These are phyloP conservation scores for Amphibolis antarctica DNA, from an alignment of 106 monocot genomes.

Conservation along the genomic window DNA sequence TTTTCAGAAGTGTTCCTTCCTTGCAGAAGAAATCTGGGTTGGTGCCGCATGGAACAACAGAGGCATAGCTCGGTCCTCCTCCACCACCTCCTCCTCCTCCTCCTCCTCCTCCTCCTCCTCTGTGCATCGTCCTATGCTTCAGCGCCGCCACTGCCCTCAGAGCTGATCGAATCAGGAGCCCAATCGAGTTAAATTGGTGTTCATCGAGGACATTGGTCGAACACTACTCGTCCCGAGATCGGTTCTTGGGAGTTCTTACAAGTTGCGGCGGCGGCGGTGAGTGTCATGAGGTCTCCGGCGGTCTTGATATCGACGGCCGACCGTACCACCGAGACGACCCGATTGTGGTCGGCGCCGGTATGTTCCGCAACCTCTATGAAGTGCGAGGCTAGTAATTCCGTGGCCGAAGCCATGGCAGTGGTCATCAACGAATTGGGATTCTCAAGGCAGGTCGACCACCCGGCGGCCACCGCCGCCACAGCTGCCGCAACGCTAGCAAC, in stretches of 20 bases:
- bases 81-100: too few relatives aligned
- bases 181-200: too few relatives aligned
- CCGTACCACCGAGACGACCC: constrained; percentile 29
- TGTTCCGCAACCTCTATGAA: constrained; percentile 69
- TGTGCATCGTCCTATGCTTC: constrained; percentile 52
- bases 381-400: constrained; percentile 72
- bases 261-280: constrained; percentile 90
- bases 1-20: constrained; percentile 60
- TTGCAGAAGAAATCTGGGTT: constrained; percentile 53
- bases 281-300: constrained; percentile 73
- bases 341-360: constrained; percentile 40
- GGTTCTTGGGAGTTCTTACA: too few relatives aligned
- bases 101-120: constrained; percentile 34
- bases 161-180: constrained; percentile 27
- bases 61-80: too few relatives aligned
- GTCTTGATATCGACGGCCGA: constrained; percentile 54
- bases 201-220: too few relatives aligned
- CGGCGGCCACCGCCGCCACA: constrained; percentile 20
- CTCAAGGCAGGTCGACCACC: constrained; percentile 14
- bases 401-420: constrained; percentile 53
- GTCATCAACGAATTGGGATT: constrained; percentile 31
- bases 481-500: constrained; percentile 61
- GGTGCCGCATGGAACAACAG: constrained; percentile 40
- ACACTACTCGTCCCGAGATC: too few relatives aligned
- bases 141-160: constrained; percentile 62